Evolutionary conservation across 169 alveolate species (phyloP).

Genomic region (Plasmodium malariae): DNA sequence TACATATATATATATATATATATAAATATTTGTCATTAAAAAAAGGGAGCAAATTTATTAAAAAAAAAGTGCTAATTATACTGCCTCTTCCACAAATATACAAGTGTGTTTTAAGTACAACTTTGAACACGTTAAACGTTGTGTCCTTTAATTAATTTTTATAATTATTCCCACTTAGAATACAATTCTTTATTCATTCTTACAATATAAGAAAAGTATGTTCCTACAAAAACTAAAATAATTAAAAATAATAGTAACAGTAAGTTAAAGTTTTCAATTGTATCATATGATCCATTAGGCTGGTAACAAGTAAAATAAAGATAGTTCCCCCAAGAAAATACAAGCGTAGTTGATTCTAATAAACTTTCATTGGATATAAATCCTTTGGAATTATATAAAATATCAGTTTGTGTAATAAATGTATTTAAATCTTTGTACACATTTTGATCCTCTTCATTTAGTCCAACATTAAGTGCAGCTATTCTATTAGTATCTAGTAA

Average conservation of each 20-base stretch:
- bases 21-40: too few relatives aligned
- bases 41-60: too few relatives aligned
- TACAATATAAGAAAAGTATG: conserved; percentile 52
- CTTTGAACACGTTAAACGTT: too few relatives aligned
- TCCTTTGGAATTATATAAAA: conserved; percentile 71
- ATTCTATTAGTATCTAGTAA: conserved; percentile 67
- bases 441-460: conserved; percentile 36
- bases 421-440: conserved; percentile 41
- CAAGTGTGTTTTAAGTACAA: too few relatives aligned
- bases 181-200: conserved; percentile 41
- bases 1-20: background rate
- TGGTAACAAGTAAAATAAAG: conserved; percentile 70
- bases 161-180: conserved; percentile 51
- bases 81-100: too few relatives aligned
- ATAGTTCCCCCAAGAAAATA: conserved; percentile 71
- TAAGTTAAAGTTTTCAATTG: conserved; percentile 37
- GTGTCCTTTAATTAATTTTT: too few relatives aligned
- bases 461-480: conserved; percentile 17
- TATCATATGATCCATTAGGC: conserved; percentile 74
- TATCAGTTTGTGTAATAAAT: conserved; percentile 68
- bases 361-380: conserved; percentile 66
- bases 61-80: too few relatives aligned
- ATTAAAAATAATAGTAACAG: conserved; percentile 44
- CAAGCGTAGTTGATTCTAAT: conserved; percentile 72
- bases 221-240: conserved; percentile 49